A percentile compares a stretch with the other conserved stretches of the same genome.
These are phyloP conservation scores for Pichia insulana DNA, from an alignment of 805 yeast genomes.

Conservation along the genomic window DNA sequence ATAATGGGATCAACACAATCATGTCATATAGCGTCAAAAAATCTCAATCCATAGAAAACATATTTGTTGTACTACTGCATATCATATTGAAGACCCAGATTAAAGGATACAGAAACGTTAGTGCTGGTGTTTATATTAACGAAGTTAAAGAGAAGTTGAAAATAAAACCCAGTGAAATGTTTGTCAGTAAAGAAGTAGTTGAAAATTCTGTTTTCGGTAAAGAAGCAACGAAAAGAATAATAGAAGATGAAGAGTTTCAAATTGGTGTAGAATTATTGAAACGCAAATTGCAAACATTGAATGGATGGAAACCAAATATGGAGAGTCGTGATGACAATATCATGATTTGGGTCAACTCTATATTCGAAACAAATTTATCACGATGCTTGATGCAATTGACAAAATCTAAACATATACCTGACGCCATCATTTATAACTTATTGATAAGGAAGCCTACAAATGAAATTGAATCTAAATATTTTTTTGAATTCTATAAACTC, in stretches of 20 bases:
- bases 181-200: constrained; percentile 6
- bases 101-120: constrained; percentile 8
- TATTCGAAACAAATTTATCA: constrained; percentile 18
- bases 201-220: constrained; percentile 3
- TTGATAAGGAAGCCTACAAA: constrained; percentile 20
- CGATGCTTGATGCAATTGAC: constrained; percentile 15
- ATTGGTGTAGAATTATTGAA: constrained; percentile 15
- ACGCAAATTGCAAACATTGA: constrained; percentile 16
- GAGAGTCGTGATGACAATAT: constrained; percentile 17
- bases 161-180: constrained; percentile 4
- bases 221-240: not conserved
- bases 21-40: constrained; percentile 9
- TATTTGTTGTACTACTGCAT: constrained; percentile 17
- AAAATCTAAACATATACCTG: constrained; percentile 16
- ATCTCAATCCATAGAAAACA: constrained; percentile 21
- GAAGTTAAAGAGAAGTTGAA: not conserved
- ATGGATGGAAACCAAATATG: constrained; percentile 14
- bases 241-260: constrained; percentile 7
- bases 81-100: constrained; percentile 11
- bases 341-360: constrained; percentile 22
- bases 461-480: constrained; percentile 20
- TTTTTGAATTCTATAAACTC: constrained; percentile 18
- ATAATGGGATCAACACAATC: not conserved
- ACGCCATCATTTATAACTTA: constrained; percentile 23
- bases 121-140: not conserved